phyloP scores from a whole-genome alignment of 1,284 basidiomycete genomes.

The Leccinum glutinopallens region DNA sequence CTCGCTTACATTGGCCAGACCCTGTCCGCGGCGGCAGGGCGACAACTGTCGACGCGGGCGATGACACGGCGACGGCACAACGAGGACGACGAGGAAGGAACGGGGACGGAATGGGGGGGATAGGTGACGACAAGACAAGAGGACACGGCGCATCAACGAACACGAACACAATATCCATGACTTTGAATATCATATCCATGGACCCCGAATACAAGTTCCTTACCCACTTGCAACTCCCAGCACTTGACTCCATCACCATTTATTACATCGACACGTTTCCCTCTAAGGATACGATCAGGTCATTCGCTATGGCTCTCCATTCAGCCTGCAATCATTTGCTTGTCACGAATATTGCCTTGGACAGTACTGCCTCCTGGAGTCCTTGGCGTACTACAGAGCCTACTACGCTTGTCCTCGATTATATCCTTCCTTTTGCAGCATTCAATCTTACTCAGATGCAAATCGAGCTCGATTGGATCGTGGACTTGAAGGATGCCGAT shows the following conservation, averaged over 20 bases:
- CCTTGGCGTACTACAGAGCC: not conserved
- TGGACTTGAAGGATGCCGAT: not conserved
- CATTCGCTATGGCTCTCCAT: not conserved
- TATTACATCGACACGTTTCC: not conserved
- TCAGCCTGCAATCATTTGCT: not conserved
- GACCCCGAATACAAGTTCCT: slow-evolving; percentile 2
- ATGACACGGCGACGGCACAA: too few species aligned
- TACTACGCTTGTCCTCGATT: not conserved
- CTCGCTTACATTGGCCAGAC: too few species aligned
- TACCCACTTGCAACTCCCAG: slow-evolving; percentile 1
- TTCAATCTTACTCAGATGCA: not conserved
- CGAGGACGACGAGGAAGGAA: too few species aligned
- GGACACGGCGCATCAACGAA: too few species aligned
- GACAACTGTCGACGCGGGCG: too few species aligned
- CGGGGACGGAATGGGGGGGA: too few species aligned
- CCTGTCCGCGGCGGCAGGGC: too few species aligned
- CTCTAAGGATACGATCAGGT: not conserved
- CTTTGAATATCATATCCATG: not conserved
- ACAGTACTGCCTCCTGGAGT: not conserved
- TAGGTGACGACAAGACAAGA: too few species aligned
- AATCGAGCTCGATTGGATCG: not conserved
- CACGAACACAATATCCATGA: not conserved
- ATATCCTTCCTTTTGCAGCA: not conserved
- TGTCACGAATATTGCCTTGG: not conserved
- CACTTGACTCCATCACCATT: not conserved